Percentiles rank a stretch among this genome's conserved stretches.
Evolutionary conservation across 2,329 filamentous ascomycete species (phyloP).

Genomic region (Botryotinia globosa): DNA sequence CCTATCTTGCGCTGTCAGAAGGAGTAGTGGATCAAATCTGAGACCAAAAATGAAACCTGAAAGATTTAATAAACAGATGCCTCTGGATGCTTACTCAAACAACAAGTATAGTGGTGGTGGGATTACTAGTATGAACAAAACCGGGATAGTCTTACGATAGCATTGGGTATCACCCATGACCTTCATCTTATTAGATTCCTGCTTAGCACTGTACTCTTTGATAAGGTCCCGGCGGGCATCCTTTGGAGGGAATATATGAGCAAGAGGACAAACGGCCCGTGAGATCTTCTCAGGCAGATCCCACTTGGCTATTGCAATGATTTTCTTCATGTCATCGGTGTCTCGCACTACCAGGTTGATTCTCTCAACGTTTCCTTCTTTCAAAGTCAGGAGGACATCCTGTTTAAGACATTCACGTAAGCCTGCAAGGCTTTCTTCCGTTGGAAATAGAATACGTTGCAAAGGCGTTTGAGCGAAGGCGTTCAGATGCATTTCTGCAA

Average conservation of each 20-base stretch:
- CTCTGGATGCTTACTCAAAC: background rate
- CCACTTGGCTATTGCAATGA: constrained; percentile 36
- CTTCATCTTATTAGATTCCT: constrained; percentile 27
- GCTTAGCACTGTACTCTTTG: constrained; percentile 27
- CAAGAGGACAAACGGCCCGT: constrained; percentile 7
- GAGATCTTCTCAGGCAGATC: background rate
- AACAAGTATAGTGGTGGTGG: background rate
- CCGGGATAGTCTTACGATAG: constrained; percentile 31
- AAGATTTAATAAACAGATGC: background rate
- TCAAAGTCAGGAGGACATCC: constrained; percentile 26
- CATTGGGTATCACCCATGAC: constrained; percentile 28
- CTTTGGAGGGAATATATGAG: constrained; percentile 21
- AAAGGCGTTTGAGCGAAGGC: constrained; percentile 34
- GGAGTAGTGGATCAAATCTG: background rate
- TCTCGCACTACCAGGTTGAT: constrained; percentile 31
- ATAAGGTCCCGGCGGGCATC: constrained; percentile 27
- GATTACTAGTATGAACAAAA: background rate
- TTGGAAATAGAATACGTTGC: constrained; percentile 35
- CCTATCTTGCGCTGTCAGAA: constrained; percentile 23
- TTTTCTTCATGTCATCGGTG: constrained; percentile 23
- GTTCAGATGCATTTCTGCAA: constrained; percentile 35
- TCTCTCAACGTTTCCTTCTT: constrained; percentile 22
- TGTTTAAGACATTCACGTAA: constrained; percentile 27
- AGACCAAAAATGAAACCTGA: background rate
- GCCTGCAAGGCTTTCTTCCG: constrained; percentile 23